Evolutionary conservation across 192 early-diverging fungal species (phyloP).

Genomic region (Polychytrium aggregatum): DNA sequence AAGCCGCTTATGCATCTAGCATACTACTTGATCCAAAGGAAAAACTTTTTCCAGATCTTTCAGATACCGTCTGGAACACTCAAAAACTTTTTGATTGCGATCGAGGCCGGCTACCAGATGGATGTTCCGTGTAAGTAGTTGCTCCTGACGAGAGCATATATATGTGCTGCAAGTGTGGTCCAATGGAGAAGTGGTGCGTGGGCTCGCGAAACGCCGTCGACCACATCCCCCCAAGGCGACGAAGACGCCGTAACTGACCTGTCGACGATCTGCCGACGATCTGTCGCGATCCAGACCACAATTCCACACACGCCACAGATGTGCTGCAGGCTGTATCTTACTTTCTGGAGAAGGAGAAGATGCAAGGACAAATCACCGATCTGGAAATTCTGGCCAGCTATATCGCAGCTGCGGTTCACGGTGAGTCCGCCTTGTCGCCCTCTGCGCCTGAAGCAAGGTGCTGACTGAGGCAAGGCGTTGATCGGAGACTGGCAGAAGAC

Average conservation of each 20-base stretch:
- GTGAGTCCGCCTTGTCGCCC: no score
- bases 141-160: no score
- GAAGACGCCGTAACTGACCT: no score
- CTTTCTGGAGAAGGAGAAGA: slow-evolving; percentile 28
- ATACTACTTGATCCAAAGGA: slow-evolving; percentile 19
- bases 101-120: slow-evolving; percentile 37
- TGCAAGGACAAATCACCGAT: slow-evolving; percentile 13
- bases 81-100: slow-evolving; percentile 18
- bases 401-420: slow-evolving; percentile 34
- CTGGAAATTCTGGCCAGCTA: slow-evolving; percentile 28
- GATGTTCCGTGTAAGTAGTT: slow-evolving; percentile 31
- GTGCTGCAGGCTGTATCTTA: slow-evolving; percentile 84
- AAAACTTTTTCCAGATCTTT: slow-evolving; percentile 21
- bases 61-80: slow-evolving; percentile 23
- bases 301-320: slow-evolving; percentile 90
- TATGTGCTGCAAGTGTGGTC: no score
- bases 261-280: no score
- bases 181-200: no score
- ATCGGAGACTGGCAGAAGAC: no score
- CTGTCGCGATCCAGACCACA: slow-evolving; percentile 90
- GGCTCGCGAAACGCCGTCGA: no score
- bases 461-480: no score
- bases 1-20: slow-evolving; percentile 19
- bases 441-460: no score
- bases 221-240: no score